Base-by-base conservation (phyloP, 2,329 filamentous ascomycete species). In the Diplodia corticola region DNA sequence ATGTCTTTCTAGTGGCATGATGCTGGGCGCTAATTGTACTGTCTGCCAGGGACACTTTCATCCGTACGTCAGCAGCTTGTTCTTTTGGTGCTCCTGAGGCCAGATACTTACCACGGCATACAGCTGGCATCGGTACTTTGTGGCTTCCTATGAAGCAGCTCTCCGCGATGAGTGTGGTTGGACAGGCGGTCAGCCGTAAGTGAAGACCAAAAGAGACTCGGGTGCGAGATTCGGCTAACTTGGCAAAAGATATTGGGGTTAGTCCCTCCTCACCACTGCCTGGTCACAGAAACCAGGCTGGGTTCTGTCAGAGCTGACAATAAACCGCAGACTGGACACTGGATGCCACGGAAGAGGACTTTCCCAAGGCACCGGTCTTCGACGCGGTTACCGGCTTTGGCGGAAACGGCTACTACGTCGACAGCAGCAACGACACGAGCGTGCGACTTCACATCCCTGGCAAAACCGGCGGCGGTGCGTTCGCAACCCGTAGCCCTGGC, bases 381-480 rank as follows among this genome's bases (percentile, higher is more conserved):
- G 63, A 68, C 50, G 9, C 54, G 22, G 49, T 44, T 12, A 54
- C 64, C 10, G 67, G 67, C 22, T 66, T 68, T 13, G 67, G 67
- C n/a, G 63, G 63, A 17, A 68, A 68, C 13, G 63, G 63, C 7
- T 48, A 57, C 63, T 64, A 55, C 37, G 55, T 64, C n/a, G 63
- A 64, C 37, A 64, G 50, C 24, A 48, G 50, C 50, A 64, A 64
- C 37, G 63, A 64, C 26, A 55, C 63, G 5, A 55, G 50, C 37
- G 63, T 64, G 26, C 35, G 51, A 17, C 37, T 64, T 15, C 63
- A 24, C 26, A 55, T 64, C 12, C 63, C 50, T 13, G 50, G 63
- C 24, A 64, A 64, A 30, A 46, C 40, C 20, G 57, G 64, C 10
- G 63, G 63, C 17, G 46, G 64, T 49, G 44, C 0, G 57, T 61